phyloP scores from a whole-genome alignment of 192 early-diverging fungal species.

The Entomortierella lignicola region DNA sequence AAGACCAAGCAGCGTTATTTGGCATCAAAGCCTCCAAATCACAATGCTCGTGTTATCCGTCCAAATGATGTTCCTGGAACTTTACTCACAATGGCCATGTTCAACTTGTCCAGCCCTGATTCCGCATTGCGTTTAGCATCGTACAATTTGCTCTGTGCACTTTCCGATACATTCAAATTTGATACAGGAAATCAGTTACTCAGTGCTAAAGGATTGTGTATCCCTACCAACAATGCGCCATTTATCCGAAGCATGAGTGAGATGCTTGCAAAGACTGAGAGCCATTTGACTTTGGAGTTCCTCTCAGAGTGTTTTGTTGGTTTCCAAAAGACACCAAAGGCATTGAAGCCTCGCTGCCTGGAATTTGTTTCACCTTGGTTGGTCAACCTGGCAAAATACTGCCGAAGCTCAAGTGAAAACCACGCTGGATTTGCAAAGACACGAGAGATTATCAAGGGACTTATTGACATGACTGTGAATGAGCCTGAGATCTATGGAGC shows the following conservation, averaged over 20 bases:
- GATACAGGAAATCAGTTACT: slow-evolving; percentile 85
- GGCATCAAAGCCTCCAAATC: slow-evolving; percentile 68
- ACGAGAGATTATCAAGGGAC: slow-evolving; percentile 77
- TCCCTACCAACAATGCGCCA: slow-evolving; percentile 89
- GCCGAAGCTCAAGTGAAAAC: slow-evolving; percentile 57
- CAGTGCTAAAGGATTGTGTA: slow-evolving; percentile 82
- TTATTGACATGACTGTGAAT: slow-evolving; percentile 87
- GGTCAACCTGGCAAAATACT: slow-evolving; percentile 76
- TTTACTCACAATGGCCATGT: slow-evolving; percentile 91
- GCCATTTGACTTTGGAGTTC: slow-evolving; percentile 89
- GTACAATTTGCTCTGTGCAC: slow-evolving; percentile 91
- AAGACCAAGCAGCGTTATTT: slow-evolving; percentile 78
- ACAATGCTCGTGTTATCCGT: slow-evolving; percentile 79
- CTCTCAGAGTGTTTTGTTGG: slow-evolving; percentile 86
- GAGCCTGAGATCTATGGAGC: slow-evolving; percentile 86
- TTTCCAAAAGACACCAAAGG: slow-evolving; percentile 79
- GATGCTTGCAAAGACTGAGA: slow-evolving; percentile 78
- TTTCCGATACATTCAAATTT: slow-evolving; percentile 85
- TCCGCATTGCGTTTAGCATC: slow-evolving; percentile 82
- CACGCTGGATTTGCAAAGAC: slow-evolving; percentile 70
- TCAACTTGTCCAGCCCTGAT: slow-evolving; percentile 89
- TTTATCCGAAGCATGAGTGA: slow-evolving; percentile 88
- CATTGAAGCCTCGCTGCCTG: slow-evolving; percentile 82
- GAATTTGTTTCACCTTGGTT: slow-evolving; percentile 95
- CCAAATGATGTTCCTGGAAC: slow-evolving; percentile 93